Evolutionary conservation across 345 rosid species (phyloP), one percentile per base, ranked within the genome.

Genomic region (Cardiospermum halicacabum): DNA sequence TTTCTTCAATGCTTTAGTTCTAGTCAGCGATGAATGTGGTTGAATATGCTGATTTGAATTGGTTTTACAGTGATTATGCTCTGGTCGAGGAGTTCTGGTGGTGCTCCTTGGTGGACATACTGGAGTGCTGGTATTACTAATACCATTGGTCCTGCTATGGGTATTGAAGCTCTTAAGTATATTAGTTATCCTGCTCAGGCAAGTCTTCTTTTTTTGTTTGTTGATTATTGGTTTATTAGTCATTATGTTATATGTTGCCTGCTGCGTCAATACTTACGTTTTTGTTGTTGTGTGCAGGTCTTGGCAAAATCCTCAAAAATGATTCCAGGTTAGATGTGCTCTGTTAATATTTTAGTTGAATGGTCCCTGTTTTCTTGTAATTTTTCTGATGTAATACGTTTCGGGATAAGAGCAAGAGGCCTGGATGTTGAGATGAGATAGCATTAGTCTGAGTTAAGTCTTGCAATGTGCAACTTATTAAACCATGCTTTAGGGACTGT

Each of bases 161-260:
- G 97, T 15, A 94, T 94, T 62, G 97, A 94, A 73, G 99, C 99
- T 43, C 67, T 94, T 56, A 94, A 94, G 78, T 94, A 91, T 73
- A 94, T 94, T 39, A 91, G 99, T 63, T 94, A 94, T 69, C 99
- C 99, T 7, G 99, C 99, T 55, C 99, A 94, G 97, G 97, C 72
- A 75, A 63, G 74, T 0, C 10, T 34, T 34, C 43, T 11, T 2
- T 21, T 1, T 0, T 42, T 56, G n/a, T 45, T 60, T 28, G 42
- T 27, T 3, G 10, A 43, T 43, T 60, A 5, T 22, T n/a, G 15
- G 39, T 7, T 5, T 24, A 60, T 42, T n/a, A n/a, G n/a, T n/a
- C 40, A 42, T 22, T 59, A 7, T 15, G 6, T 36, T 51, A 51
- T 31, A 22, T 24, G 10, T 63, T 49, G 47, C 5, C 45, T 53